phyloP scores from a whole-genome alignment of 352 stramenopile species.

The Phytophthora chlamydospora region DNA sequence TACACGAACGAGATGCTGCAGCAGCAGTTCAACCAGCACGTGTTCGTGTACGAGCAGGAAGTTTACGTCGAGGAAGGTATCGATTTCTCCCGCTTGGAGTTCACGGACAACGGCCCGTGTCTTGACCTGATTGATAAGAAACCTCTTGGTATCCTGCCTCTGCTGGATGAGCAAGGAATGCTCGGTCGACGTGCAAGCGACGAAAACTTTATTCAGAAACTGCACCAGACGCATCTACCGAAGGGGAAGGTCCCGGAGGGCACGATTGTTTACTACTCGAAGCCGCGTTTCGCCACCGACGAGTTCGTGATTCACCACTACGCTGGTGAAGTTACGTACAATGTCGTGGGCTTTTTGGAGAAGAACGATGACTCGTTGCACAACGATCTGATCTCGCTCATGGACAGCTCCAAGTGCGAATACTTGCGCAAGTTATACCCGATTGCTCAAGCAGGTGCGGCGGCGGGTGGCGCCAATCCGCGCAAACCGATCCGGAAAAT shows the following conservation, averaged over 20 bases:
- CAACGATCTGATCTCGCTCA: constrained; percentile 88
- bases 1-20: constrained; percentile 97
- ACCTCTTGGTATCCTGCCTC: constrained; percentile 88
- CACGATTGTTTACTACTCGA: constrained; percentile 84
- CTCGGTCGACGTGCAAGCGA: constrained; percentile 90
- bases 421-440: constrained; percentile 84
- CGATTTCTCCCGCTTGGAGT: constrained; percentile 90
- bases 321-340: constrained; percentile 96
- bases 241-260: constrained; percentile 82
- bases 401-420: constrained; percentile 85
- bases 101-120: constrained; percentile 94
- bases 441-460: constrained; percentile 44
- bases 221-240: constrained; percentile 88
- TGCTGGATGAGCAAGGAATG: constrained; percentile 97
- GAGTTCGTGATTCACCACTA: constrained; percentile 98
- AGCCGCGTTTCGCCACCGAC: constrained; percentile 88
- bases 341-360: constrained; percentile 95
- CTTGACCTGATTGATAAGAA: constrained; percentile 95
- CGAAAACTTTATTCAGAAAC: constrained; percentile 92
- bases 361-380: constrained; percentile 98
- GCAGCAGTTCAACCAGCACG: constrained; percentile 95
- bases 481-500: constrained; percentile 76
- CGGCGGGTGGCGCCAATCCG: constrained; percentile 45
- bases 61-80: constrained; percentile 98
- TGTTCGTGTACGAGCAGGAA: constrained; percentile 97